Evolutionary conservation across 768 basidiomycete species (phyloP), one percentile per base, ranked within the genome.

Genomic region (Trametes sanguinea): DNA sequence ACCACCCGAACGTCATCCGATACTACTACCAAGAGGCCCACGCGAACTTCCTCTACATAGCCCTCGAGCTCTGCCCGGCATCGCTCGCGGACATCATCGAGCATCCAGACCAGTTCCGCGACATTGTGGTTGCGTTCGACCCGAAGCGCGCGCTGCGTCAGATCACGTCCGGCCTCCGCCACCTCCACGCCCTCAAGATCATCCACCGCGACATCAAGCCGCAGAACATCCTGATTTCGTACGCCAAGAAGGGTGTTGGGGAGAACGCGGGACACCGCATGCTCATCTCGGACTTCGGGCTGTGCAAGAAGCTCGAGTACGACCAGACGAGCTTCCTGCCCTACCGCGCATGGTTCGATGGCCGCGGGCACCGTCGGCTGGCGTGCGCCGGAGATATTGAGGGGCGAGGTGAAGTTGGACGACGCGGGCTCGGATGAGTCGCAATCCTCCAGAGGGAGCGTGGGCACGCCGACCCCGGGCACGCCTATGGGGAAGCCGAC

Each of bases 171-270:
- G 97, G 97, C 14, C 75, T 99, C 64, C 82, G 88, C 55, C 95
- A 98, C 74, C 80, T 99, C 9, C 95, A 98, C 72, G 89, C 85
- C 7, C 84, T 98, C 69, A 97, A 96, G 76, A 90, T 98, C 60
- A 86, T 98, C n/a, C 96, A 98, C 76, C 86, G 96, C 35, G 96
- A 98, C 73, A 97, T 99, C 75, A 99, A 99, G 71, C 96, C 96
- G 4, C 96, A 95, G 74, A 99, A 99, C 70, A 98, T 99, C 57
- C 84, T 99, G 13, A 82, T 98, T 10, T 92, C 93, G 13, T 78
- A 78, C 13, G 83, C 85, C 2, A 90, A 89, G 68, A 80, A 79
- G 52, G 83, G 81, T 16, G 77, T 76, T 8, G 76, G 76, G 63
- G 76, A 71, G 69, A 77, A 72, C 67, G 75, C 73, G 50, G 83